phyloP scores from a whole-genome alignment of 129 eudicot genomes.

The Heracleum sosnowskyi region DNA sequence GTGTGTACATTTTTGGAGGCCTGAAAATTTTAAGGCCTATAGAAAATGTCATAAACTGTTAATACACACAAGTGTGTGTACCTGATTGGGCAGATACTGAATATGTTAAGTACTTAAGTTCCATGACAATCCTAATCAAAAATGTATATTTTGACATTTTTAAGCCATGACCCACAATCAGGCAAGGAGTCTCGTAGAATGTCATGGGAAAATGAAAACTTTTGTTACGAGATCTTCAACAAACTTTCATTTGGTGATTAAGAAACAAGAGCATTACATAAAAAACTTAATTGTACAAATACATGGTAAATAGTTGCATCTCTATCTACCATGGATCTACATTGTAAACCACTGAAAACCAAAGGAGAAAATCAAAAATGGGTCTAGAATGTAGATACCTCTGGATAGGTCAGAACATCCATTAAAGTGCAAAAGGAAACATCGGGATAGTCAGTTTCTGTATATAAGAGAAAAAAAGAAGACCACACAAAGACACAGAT shows the following conservation, averaged over 20 bases:
- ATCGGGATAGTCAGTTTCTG: conserved; percentile 57
- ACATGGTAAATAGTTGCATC: not conserved
- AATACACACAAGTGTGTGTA: too few species aligned
- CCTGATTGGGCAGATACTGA: not conserved
- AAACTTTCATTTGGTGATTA: not conserved
- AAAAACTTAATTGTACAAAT: not conserved
- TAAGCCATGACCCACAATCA: not conserved
- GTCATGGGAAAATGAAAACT: not conserved
- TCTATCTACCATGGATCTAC: not conserved
- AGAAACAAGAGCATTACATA: not conserved
- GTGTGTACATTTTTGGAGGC: too few species aligned
- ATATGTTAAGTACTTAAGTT: not conserved
- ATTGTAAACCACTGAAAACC: not conserved
- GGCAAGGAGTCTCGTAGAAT: not conserved
- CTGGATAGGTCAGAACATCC: conserved; percentile 50
- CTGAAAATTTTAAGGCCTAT: too few species aligned
- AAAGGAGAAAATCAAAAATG: not conserved
- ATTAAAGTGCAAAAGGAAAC: conserved; percentile 67
- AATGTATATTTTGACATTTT: not conserved
- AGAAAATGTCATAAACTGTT: too few species aligned
- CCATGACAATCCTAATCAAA: not conserved
- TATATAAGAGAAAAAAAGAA: conserved; percentile 1
- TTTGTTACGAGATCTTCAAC: not conserved
- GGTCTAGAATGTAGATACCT: conserved; percentile 36
- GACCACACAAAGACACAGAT: not conserved